Conservation (phyloP, 305 asterid species). For the Striga hermonthica region DNA sequence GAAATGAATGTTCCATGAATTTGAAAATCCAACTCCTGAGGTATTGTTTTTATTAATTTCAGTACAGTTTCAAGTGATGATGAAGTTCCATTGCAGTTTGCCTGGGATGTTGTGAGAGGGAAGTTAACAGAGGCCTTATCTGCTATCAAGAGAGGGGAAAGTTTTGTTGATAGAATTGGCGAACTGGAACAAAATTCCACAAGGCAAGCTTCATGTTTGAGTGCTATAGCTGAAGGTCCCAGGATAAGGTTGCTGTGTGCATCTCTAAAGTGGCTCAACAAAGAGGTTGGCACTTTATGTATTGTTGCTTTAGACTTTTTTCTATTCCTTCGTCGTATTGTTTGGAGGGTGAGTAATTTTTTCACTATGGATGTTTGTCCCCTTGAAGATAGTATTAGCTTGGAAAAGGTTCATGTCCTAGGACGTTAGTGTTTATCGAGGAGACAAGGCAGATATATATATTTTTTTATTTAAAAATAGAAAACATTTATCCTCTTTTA, state of each 20-base stretch:
- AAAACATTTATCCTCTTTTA: too few species aligned
- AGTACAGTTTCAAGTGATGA: conserved; percentile 47
- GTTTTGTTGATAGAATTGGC: conserved; percentile 38
- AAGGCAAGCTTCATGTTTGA: conserved; percentile 63
- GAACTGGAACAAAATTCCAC: conserved; percentile 44
- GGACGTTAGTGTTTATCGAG: too few species aligned
- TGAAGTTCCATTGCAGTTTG: conserved; percentile 49
- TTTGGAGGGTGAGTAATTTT: conserved; percentile 11
- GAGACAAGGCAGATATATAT: too few species aligned
- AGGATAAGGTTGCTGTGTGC: conserved; percentile 81
- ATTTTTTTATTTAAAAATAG: too few species aligned
- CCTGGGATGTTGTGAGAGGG: conserved; percentile 73
- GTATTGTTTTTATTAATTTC: conserved; percentile 36
- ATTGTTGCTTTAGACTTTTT: conserved; percentile 34
- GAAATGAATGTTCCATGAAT: not conserved
- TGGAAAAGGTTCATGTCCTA: too few species aligned
- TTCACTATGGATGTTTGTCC: conserved; percentile 10
- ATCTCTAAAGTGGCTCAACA: conserved; percentile 77
- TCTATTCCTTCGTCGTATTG: conserved; percentile 16
- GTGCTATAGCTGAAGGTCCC: conserved; percentile 77
- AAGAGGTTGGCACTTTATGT: conserved; percentile 72
- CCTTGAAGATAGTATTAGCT: too few species aligned
- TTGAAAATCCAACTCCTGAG: conserved; percentile 20
- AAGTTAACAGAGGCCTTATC: conserved; percentile 72
- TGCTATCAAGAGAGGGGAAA: conserved; percentile 43